Evolutionary conservation across 805 yeast genomes (phyloP).

Genomic region (Candida vartiovaarae): DNA sequence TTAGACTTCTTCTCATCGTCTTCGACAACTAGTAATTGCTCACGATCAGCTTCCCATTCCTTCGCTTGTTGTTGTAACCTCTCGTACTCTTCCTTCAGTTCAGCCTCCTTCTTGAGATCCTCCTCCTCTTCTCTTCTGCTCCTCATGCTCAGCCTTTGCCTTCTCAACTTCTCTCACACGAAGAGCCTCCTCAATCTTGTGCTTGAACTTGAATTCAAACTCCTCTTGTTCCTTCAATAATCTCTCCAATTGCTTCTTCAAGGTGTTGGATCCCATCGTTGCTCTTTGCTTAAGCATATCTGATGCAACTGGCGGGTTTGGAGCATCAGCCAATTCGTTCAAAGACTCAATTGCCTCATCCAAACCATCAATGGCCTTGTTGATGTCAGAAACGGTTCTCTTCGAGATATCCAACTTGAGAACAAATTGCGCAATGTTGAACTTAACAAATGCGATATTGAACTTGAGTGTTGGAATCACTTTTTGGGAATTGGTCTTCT

Average conservation of each 20-base stretch:
- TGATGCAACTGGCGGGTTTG: conserved; percentile 67
- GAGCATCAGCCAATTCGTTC: conserved; percentile 47
- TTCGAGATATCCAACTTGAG: conserved; percentile 52
- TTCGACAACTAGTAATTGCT: conserved; percentile 25
- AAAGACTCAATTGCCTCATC: conserved; percentile 54
- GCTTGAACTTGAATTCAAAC: conserved; percentile 49
- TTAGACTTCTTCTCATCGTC: conserved; percentile 31
- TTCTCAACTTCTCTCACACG: conserved; percentile 41
- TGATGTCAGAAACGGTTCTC: conserved; percentile 58
- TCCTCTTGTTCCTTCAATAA: conserved; percentile 66
- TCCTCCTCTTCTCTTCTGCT: conserved; percentile 36
- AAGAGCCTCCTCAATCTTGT: conserved; percentile 68
- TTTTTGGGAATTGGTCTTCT: conserved; percentile 26
- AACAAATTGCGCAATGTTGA: conserved; percentile 79
- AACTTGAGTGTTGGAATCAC: conserved; percentile 48
- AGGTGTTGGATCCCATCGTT: conserved; percentile 72
- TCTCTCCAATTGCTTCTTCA: conserved; percentile 63
- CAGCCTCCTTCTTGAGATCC: conserved; percentile 39
- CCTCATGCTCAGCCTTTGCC: conserved; percentile 43
- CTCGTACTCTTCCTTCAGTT: conserved; percentile 35
- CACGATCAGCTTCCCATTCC: conserved; percentile 52
- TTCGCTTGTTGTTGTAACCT: conserved; percentile 49
- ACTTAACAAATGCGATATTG: conserved; percentile 78
- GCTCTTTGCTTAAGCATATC: conserved; percentile 81
- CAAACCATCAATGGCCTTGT: conserved; percentile 47